Evolutionary conservation across 2,329 filamentous ascomycete genomes (phyloP).

Genomic region (Colletotrichum navitas): DNA sequence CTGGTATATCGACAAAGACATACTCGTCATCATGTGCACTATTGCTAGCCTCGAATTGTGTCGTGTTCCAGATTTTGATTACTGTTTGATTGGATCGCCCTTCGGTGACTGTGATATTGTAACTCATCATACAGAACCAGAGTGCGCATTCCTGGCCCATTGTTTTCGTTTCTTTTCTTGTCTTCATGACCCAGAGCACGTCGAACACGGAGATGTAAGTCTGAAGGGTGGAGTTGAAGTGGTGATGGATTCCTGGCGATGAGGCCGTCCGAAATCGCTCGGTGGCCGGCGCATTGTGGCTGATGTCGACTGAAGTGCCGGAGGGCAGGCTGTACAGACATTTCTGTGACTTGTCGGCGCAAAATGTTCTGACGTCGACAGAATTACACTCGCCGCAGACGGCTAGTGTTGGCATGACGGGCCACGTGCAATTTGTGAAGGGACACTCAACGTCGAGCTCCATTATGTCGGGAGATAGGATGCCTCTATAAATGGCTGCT

Average conservation of each 20-base stretch:
- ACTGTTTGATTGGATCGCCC: constrained; percentile 47
- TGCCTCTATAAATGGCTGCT: constrained; percentile 54
- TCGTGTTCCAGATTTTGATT: constrained; percentile 49
- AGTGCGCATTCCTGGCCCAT: constrained; percentile 51
- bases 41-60: constrained; percentile 46
- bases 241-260: constrained; percentile 30
- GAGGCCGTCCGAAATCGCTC: constrained; percentile 50
- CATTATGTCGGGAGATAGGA: constrained; percentile 49
- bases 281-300: constrained; percentile 42
- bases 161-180: constrained; percentile 37
- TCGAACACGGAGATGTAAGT: constrained; percentile 54
- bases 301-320: constrained; percentile 47
- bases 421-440: constrained; percentile 53
- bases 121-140: constrained; percentile 55
- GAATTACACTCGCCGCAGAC: constrained; percentile 52
- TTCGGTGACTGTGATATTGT: constrained; percentile 48
- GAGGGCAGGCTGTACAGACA: constrained; percentile 50
- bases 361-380: constrained; percentile 39
- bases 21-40: constrained; percentile 48
- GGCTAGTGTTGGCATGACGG: constrained; percentile 52
- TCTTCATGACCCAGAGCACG: constrained; percentile 49
- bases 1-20: constrained; percentile 50
- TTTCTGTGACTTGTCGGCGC: constrained; percentile 43
- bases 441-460: constrained; percentile 48
- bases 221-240: constrained; percentile 41